Base-by-base conservation (phyloP, 805 yeast species). In the Kazachstania africana region DNA sequence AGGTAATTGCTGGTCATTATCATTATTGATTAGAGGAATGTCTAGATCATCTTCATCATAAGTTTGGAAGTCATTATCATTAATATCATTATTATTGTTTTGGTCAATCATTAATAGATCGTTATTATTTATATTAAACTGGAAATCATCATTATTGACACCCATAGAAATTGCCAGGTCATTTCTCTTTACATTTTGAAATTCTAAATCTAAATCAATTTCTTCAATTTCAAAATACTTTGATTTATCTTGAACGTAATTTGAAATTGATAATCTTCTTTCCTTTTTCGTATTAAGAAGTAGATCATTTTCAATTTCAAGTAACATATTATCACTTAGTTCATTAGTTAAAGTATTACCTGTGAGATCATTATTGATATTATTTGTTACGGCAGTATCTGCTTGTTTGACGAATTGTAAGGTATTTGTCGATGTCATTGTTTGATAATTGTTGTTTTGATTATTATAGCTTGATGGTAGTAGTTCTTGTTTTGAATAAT, bases 301-400 rank as follows among this genome's bases (percentile, higher is more conserved):
- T 12, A 14, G 8, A 14, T 24, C n/a, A 14, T 24, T 19, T 19
- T 24, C 14, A n/a, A 24, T 24, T 10, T 19, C 22, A 8, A 19
- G 6, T 8, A 19, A 10, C 23, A 29, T 21, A 12, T 18, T 13
- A 12, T 13, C 26, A 6, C 28, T 33, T 5, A 34, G 29, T 6
- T 39, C 42, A 9, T 43, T 40, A 12, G 39, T 42, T 34, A 52
- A 32, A 4, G 57, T 52, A 27, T 49, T 52, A 21, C 57, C 57
- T 3, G 57, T 52, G 18, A 50, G 36, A 34, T 50, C 50, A 34
- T 49, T 48, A 13, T 40, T 41, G 4, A 35, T 29, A 18, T 21
- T 5, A 5, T 14, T 16, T 17, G 22, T 25, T 5, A 13, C 12
- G 15, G 9, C 10, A 20, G 31, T 28, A 18, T 29, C 34, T 5